Evolutionary conservation across 805 yeast species (phyloP), one percentile per base, ranked within the genome.

Genomic region (Naumovozyma dairenensis): DNA sequence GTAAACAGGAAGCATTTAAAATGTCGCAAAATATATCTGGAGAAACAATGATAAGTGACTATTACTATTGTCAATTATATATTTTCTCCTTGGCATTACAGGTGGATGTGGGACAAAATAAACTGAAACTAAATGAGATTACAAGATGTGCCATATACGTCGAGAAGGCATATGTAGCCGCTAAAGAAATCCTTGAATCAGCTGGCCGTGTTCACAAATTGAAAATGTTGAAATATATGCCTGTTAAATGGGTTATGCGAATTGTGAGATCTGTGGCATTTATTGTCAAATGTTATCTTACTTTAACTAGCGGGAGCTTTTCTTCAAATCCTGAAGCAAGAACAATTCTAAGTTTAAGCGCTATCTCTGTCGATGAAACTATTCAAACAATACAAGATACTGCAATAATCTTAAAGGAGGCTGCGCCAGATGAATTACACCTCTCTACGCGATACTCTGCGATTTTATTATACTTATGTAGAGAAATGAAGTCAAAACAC

Each of bases 171-270:
- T 83, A 79, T 44, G 73, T 67, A 38, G 80, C 96, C 0, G 96
- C 96, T 1, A 77, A 77, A 46, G 93, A 82, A 51, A 72, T 83
- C 46, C 60, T 87, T 18, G 67, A 71, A 16, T 78, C 80, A 4
- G 81, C 87, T 4, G 74, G 72, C 36, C 60, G 92, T 25, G 75
- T 85, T 5, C 83, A 79, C 46, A 66, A 66, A 40, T 59, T 80
- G 38, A 72, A 70, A 38, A 60, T 79, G 65, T 60, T 85, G 34
- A 66, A 75, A 37, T 80, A 69, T 50, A 84, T 86, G 77, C 96
- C 97, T 1, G 86, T 85, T n/a, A 65, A 95, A 42, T 86, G 96
- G 94, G 77, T 81, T 5, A 80, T 83, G 0, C 67, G 94, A 33
- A 75, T 85, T 18, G 86, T 87, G 15, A 74, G 89, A 46, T 83